phyloP scores from a whole-genome alignment of 2,329 filamentous ascomycete genomes.

The Cladophialophora exuberans region DNA sequence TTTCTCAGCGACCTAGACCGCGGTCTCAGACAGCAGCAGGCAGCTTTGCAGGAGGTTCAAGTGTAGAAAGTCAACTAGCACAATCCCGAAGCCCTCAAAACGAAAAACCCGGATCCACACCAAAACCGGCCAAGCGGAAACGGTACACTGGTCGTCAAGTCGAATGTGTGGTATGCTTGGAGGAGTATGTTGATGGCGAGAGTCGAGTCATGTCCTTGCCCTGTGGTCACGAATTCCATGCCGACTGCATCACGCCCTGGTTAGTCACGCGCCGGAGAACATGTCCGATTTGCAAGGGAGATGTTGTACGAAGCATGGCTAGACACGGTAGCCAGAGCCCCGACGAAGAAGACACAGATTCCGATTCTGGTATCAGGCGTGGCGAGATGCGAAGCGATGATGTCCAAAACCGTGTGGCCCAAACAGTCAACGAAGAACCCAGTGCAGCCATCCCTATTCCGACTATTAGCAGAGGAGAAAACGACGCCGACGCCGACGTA shows the following conservation, averaged over 20 bases:
- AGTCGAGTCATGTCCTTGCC: conserved; percentile 96
- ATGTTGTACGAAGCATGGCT: conserved; percentile 74
- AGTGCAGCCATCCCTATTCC: conserved; percentile 56
- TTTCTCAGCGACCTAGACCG: conserved; percentile 38
- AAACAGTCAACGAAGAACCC: conserved; percentile 51
- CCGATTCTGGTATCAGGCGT: neutral
- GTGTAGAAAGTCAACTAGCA: conserved; percentile 13
- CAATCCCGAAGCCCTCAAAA: conserved; percentile 32
- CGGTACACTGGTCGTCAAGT: conserved; percentile 68
- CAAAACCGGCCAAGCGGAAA: conserved; percentile 47
- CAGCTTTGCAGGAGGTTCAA: conserved; percentile 29
- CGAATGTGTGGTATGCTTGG: conserved; percentile 94
- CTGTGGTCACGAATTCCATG: conserved; percentile 97
- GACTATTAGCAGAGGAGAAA: conserved; percentile 38
- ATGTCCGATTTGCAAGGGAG: conserved; percentile 98
- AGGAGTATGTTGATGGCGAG: conserved; percentile 93
- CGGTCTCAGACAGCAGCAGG: conserved; percentile 44
- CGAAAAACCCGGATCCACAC: conserved; percentile 29
- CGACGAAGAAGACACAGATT: conserved; percentile 31
- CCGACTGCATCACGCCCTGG: conserved; percentile 98
- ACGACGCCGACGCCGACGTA: conserved; percentile 49
- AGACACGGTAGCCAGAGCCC: conserved; percentile 37
- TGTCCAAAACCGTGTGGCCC: conserved; percentile 49
- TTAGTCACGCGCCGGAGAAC: conserved; percentile 91
- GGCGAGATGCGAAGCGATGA: conserved; percentile 47